phyloP scores from a whole-genome alignment of 805 yeast species.

The Saturnispora sekii region DNA sequence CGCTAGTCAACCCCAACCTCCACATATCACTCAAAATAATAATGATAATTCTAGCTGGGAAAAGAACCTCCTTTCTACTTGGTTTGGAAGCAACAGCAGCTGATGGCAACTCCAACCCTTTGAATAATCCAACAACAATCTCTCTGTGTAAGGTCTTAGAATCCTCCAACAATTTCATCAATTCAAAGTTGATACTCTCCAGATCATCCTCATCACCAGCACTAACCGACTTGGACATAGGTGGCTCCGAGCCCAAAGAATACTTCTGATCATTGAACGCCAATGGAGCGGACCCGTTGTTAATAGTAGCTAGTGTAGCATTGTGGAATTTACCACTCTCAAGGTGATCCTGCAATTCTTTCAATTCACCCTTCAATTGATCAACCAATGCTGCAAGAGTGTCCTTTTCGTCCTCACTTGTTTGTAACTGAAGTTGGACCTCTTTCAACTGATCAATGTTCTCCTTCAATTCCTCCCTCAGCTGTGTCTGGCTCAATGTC shows the following conservation, averaged over 20 bases:
- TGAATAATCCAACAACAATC: constrained; percentile 76
- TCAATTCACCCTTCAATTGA: constrained; percentile 36
- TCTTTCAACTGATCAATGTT: constrained; percentile 52
- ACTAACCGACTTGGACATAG: not conserved
- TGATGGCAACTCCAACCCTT: constrained; percentile 76
- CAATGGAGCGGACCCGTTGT: constrained; percentile 11
- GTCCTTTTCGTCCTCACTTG: constrained; percentile 53
- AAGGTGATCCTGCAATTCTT: constrained; percentile 25
- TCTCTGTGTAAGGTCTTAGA: constrained; percentile 69
- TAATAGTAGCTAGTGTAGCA: constrained; percentile 9
- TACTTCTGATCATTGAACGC: constrained; percentile 9
- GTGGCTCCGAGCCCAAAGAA: too few species aligned
- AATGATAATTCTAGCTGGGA: constrained; percentile 93
- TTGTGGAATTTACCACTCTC: constrained; percentile 14
- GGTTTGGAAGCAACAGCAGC: constrained; percentile 77
- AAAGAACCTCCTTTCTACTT: constrained; percentile 81
- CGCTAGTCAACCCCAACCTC: constrained; percentile 89
- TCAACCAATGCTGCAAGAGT: constrained; percentile 56
- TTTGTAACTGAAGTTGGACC: constrained; percentile 49
- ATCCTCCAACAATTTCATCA: constrained; percentile 61
- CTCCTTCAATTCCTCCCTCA: constrained; percentile 53
- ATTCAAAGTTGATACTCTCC: constrained; percentile 66
- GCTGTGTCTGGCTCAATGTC: constrained; percentile 47
- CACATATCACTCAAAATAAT: constrained; percentile 94
- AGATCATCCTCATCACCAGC: constrained; percentile 31